Percentiles rank a stretch among this genome's conserved stretches.
Conservation (phyloP, 257 asterid species). For the Solanum habrochaites region DNA sequence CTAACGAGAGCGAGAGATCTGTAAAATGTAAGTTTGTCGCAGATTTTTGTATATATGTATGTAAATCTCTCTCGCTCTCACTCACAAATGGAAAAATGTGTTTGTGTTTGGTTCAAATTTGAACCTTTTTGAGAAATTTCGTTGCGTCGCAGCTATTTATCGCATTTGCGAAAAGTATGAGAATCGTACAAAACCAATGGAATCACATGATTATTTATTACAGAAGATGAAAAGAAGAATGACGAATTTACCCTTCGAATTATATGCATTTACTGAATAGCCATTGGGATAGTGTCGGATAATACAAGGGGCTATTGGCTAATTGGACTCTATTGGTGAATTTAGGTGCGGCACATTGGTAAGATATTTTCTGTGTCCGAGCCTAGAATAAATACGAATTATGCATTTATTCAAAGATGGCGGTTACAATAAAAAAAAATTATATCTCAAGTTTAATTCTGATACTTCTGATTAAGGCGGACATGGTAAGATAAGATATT, state of each 20-base stretch:
- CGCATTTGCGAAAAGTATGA: neutral
- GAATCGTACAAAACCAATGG: neutral
- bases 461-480: neutral
- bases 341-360: neutral
- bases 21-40: neutral
- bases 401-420: too few relatives aligned
- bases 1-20: conserved; percentile 8
- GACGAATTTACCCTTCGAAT: neutral
- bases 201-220: neutral
- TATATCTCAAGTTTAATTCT: too few relatives aligned
- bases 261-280: neutral
- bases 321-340: neutral
- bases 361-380: neutral
- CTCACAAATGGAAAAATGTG: neutral
- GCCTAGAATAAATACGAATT: too few relatives aligned
- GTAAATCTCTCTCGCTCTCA: neutral
- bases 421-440: too few relatives aligned
- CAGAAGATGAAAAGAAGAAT: neutral
- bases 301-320: neutral
- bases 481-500: neutral
- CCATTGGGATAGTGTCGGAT: neutral
- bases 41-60: neutral
- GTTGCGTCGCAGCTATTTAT: neutral
- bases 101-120: neutral
- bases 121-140: neutral